These are phyloP conservation scores for Colletotrichum lini DNA, from an alignment of 2,329 filamentous ascomycete genomes.

Conservation along the genomic window DNA sequence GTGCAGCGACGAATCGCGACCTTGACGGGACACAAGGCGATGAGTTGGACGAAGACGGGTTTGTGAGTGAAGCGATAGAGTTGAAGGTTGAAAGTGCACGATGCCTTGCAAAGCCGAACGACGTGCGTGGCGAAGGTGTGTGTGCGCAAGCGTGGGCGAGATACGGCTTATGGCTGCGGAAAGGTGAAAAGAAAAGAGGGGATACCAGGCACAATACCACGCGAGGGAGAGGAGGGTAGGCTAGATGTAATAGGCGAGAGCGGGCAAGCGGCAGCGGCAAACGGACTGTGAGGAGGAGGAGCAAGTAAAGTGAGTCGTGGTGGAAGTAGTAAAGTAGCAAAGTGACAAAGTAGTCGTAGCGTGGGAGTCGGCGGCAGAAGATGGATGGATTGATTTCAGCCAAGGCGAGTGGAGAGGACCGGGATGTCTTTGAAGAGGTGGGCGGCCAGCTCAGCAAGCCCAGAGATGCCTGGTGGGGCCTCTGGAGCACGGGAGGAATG, in stretches of 20 bases:
- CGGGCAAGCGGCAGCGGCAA: slow-evolving; percentile 20
- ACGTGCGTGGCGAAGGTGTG: slow-evolving; percentile 11
- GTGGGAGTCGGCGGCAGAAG: slow-evolving; percentile 38
- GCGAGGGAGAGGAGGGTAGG: slow-evolving; percentile 42
- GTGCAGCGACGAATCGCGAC: slow-evolving; percentile 31
- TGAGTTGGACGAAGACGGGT: background rate
- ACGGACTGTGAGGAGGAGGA: slow-evolving; percentile 13
- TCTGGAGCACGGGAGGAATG: slow-evolving; percentile 43
- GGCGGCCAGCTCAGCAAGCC: slow-evolving; percentile 43
- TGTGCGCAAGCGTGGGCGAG: slow-evolving; percentile 17
- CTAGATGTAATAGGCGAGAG: slow-evolving; percentile 40
- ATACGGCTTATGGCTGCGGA: slow-evolving; percentile 32
- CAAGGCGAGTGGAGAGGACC: slow-evolving; percentile 40
- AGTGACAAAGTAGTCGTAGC: slow-evolving; percentile 21
- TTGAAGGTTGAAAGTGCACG: background rate
- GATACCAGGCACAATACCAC: slow-evolving; percentile 39
- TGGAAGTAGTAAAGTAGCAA: slow-evolving; percentile 14
- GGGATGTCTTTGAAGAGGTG: slow-evolving; percentile 38
- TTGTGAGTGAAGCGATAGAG: slow-evolving; percentile 1
- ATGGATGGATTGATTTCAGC: slow-evolving; percentile 34
- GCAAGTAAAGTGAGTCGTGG: slow-evolving; percentile 5
- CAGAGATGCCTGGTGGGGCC: slow-evolving; percentile 42
- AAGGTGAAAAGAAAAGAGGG: slow-evolving; percentile 42
- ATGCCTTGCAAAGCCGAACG: slow-evolving; percentile 6
- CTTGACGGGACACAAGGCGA: slow-evolving; percentile 15